These are phyloP conservation scores for Colletotrichum sp. DNA, from an alignment of 2,329 filamentous ascomycete genomes.

Conservation along the genomic window DNA sequence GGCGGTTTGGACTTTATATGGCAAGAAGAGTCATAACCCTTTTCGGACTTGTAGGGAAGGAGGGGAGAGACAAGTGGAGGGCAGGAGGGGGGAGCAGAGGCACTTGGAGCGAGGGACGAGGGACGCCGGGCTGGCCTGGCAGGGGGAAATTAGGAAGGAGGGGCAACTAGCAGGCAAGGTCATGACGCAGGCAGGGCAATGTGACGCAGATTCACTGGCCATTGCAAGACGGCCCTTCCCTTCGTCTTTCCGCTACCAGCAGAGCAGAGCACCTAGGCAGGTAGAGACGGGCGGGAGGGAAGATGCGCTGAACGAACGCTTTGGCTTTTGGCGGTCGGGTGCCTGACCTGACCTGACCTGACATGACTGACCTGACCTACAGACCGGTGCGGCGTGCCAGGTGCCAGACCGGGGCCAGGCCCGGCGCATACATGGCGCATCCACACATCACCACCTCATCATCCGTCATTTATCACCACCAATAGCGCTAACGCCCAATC, in stretches of 20 bases:
- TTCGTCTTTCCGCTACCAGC: background rate
- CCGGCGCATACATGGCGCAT: background rate
- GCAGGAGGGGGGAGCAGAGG: constrained; percentile 25
- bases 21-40: background rate
- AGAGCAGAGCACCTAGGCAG: no score
- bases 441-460: constrained; percentile 18
- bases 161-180: constrained; percentile 18
- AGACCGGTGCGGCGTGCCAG: background rate
- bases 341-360: background rate
- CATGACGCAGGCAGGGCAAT: constrained; percentile 22
- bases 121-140: constrained; percentile 4
- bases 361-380: background rate
- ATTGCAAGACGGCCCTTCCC: background rate
- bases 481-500: background rate
- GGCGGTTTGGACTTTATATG: constrained; percentile 11
- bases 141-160: constrained; percentile 24
- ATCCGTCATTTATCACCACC: constrained; percentile 10
- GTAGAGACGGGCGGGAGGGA: background rate
- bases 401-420: background rate
- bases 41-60: background rate
- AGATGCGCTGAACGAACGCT: background rate
- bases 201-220: constrained; percentile 20
- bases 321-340: background rate
- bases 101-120: constrained; percentile 26
- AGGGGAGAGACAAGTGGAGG: constrained; percentile 7